Percentiles rank a stretch among this genome's conserved stretches.
Conservation (phyloP, 441 rosid genomes). For the Gossypium gossypioides region DNA sequence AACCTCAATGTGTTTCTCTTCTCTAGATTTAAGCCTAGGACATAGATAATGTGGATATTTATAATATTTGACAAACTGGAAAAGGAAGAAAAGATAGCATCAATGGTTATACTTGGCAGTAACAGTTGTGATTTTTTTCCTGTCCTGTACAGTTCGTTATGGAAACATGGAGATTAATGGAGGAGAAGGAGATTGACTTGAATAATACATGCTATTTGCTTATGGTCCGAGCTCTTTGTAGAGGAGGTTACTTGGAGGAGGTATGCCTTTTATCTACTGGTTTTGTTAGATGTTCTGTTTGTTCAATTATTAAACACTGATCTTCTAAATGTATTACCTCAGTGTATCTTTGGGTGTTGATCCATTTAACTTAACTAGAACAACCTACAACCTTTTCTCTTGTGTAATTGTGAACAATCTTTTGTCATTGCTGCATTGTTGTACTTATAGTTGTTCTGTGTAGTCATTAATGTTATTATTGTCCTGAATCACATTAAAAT, state of each 20-base stretch:
- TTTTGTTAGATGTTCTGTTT: neutral
- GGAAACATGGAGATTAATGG: constrained; percentile 71
- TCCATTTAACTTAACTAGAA: constrained; percentile 3
- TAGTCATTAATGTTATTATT: constrained; percentile 2
- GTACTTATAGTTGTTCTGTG: neutral
- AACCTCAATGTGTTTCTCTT: neutral
- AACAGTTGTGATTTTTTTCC: neutral
- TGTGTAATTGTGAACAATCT: neutral
- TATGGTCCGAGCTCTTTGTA: constrained; percentile 64
- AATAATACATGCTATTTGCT: constrained; percentile 39
- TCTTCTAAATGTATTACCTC: neutral
- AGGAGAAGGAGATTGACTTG: constrained; percentile 43
- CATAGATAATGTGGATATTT: neutral
- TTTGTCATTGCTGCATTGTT: neutral
- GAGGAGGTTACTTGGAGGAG: constrained; percentile 72
- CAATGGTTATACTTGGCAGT: constrained; percentile 9
- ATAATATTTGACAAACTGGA: neutral
- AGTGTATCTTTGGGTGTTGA: neutral
- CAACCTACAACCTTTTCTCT: constrained; percentile 1
- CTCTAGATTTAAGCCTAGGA: neutral
- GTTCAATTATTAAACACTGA: neutral
- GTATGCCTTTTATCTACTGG: constrained; percentile 26
- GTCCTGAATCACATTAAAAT: neutral
- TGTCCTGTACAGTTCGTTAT: constrained; percentile 58
- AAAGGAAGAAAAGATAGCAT: neutral